These are phyloP conservation scores for Xerocomellus dryophilus DNA, from an alignment of 768 basidiomycete species.

Conservation along the genomic window DNA sequence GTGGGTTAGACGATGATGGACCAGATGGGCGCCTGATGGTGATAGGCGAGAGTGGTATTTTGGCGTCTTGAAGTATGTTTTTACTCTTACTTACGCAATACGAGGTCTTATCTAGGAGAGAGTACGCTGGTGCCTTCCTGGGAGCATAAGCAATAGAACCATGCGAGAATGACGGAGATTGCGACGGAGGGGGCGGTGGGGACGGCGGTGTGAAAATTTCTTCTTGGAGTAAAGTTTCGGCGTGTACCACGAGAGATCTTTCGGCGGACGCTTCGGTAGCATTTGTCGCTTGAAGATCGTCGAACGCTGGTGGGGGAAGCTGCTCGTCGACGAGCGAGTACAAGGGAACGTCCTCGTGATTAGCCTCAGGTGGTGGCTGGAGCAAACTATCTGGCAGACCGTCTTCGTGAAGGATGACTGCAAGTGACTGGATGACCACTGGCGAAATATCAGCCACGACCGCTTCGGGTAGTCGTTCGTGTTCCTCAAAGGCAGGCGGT, in stretches of 20 bases:
- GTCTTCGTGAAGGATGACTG: background rate
- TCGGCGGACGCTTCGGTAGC: background rate
- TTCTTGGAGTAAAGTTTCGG: background rate
- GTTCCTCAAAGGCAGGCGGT: constrained; percentile 7
- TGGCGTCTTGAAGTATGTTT: background rate
- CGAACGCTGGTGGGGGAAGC: constrained; percentile 26
- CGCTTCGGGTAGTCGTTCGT: background rate
- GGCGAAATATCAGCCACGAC: background rate
- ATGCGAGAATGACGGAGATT: background rate
- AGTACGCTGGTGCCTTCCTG: background rate
- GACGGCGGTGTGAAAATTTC: background rate
- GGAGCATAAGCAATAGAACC: background rate
- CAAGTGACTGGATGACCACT: background rate
- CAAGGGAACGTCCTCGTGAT: constrained; percentile 20
- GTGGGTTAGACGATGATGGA: background rate
- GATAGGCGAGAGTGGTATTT: background rate
- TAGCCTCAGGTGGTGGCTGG: background rate
- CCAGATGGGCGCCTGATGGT: background rate
- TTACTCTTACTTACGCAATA: background rate
- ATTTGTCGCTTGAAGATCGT: constrained; percentile 8
- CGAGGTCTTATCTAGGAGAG: background rate
- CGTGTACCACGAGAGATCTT: background rate
- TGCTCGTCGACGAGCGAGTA: constrained; percentile 26
- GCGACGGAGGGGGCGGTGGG: background rate
- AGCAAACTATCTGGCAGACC: background rate